Percentiles rank a stretch among this genome's conserved stretches.
phyloP scores from a whole-genome alignment of 2,329 filamentous ascomycete species.

The Fonsecaea pedrosoi region DNA sequence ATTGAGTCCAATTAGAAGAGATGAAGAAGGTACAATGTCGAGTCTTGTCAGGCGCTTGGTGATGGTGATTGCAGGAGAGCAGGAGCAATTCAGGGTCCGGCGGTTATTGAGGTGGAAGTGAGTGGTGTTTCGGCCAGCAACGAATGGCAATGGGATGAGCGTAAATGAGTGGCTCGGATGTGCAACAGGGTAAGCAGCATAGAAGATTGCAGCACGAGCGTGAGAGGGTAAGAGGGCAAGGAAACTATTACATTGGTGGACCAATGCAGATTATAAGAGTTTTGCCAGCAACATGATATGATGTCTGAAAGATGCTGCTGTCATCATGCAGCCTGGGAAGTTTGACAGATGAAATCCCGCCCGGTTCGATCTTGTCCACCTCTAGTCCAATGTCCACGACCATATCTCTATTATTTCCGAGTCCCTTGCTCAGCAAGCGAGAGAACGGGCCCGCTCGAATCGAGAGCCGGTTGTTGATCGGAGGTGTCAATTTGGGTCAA shows the following conservation, averaged over 20 bases:
- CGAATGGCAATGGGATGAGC: neutral
- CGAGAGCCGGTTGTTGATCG: slow-evolving; percentile 13
- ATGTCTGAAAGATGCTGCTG: neutral
- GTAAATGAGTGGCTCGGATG: slow-evolving; percentile 12
- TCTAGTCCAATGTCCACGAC: neutral
- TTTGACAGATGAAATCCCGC: slow-evolving; percentile 1
- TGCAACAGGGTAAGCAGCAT: slow-evolving; percentile 4
- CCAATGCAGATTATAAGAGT: slow-evolving; percentile 7
- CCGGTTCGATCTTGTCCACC: neutral
- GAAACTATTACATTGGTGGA: slow-evolving; percentile 10
- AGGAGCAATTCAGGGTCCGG: slow-evolving; percentile 27
- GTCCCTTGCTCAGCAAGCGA: slow-evolving; percentile 9
- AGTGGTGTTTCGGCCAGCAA: slow-evolving; percentile 19
- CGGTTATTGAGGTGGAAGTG: slow-evolving; percentile 25
- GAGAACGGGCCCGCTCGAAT: slow-evolving; percentile 11
- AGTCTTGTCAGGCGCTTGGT: slow-evolving; percentile 32
- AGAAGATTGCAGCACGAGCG: slow-evolving; percentile 5
- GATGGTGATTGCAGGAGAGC: slow-evolving; percentile 35
- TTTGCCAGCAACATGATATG: neutral
- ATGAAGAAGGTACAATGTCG: slow-evolving; percentile 14
- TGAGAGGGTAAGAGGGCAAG: slow-evolving; percentile 3
- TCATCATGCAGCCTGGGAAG: neutral
- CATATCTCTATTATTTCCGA: slow-evolving; percentile 1
- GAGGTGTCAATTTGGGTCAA: slow-evolving; percentile 16
- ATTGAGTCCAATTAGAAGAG: slow-evolving; percentile 24